phyloP scores from a whole-genome alignment of 2,329 filamentous ascomycete genomes.

The Pestalotiopsis sp. region DNA sequence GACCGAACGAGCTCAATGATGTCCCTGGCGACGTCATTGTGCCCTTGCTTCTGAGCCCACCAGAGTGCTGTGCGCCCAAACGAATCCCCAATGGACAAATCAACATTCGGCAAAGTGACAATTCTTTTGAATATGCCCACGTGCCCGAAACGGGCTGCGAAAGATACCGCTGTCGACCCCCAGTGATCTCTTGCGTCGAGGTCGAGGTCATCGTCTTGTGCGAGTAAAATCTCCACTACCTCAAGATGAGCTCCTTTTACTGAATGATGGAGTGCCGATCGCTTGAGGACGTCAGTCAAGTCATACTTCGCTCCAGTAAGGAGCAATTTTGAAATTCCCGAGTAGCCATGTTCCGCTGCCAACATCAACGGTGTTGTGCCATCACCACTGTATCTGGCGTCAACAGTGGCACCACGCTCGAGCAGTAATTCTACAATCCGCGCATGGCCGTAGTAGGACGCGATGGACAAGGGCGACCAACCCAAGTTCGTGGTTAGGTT shows the following conservation, averaged over 20 bases:
- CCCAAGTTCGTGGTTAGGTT: not conserved
- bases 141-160: not conserved
- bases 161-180: not conserved
- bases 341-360: not conserved
- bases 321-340: not conserved
- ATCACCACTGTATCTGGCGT: not conserved
- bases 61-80: not conserved
- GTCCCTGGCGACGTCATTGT: not conserved
- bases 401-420: not conserved
- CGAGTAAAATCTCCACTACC: not conserved
- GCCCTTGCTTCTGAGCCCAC: not conserved
- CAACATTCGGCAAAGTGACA: not conserved
- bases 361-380: not conserved
- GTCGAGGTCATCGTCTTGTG: not conserved
- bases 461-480: slow-evolving; percentile 8
- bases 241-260: not conserved
- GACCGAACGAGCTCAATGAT: not conserved
- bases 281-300: not conserved
- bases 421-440: not conserved
- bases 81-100: not conserved
- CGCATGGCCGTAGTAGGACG: not conserved
- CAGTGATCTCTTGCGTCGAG: not conserved
- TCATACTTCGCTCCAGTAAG: not conserved
- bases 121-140: not conserved
- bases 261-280: not conserved